A percentile compares a stretch with the other conserved stretches of the same genome.
Conservation (phyloP, 2,329 filamentous ascomycete genomes). For the Aspergillus sp. region DNA sequence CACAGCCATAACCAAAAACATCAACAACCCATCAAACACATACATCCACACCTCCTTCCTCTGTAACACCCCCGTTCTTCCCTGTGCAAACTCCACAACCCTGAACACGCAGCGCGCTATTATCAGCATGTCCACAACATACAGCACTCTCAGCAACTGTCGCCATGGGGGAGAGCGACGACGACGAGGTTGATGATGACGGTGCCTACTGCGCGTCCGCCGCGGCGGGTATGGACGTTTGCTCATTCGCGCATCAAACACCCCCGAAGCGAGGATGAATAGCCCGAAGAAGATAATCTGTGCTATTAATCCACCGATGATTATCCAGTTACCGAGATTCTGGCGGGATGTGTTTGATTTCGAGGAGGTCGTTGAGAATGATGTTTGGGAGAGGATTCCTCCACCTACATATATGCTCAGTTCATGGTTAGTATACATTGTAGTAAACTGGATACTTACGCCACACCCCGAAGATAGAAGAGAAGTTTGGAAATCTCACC, state of each 20-base stretch:
- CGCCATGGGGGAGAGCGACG: neutral
- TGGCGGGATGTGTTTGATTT: too few species aligned
- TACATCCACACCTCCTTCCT: conserved; percentile 1
- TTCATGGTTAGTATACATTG: too few species aligned
- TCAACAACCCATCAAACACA: neutral
- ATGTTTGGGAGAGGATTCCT: neutral
- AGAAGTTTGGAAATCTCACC: neutral
- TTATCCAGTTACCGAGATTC: neutral
- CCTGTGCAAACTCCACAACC: neutral
- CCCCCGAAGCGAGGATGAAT: neutral
- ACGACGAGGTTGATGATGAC: neutral
- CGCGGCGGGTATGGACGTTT: neutral
- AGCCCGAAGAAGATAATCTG: neutral
- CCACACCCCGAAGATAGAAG: too few species aligned
- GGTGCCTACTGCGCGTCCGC: neutral
- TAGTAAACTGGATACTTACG: too few species aligned
- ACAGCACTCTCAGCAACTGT: neutral
- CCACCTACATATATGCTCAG: neutral
- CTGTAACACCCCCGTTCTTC: neutral
- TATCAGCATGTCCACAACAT: neutral
- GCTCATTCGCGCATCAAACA: neutral
- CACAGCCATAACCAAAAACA: neutral
- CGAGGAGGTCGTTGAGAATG: too few species aligned
- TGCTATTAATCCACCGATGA: neutral
- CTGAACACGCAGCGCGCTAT: neutral